Conservation (phyloP, 306 rosid genomes). For the Vicia sativa region DNA sequence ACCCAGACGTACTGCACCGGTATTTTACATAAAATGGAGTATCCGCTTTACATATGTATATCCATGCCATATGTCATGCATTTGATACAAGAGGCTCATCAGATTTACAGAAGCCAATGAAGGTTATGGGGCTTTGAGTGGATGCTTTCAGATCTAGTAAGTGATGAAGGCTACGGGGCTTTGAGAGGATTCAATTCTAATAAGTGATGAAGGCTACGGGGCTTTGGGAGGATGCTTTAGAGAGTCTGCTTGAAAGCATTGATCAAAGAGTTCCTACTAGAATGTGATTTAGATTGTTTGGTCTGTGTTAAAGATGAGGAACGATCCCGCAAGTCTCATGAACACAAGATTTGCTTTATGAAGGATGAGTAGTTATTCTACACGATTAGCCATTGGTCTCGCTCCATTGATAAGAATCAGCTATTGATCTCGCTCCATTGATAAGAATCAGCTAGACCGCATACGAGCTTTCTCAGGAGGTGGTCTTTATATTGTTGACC, state of each 20-base stretch:
- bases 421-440: too few species aligned
- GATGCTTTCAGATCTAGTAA: background rate
- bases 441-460: background rate
- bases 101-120: background rate
- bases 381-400: background rate
- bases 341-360: background rate
- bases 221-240: background rate
- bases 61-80: conserved; percentile 4
- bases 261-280: background rate
- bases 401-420: background rate
- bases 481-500: background rate
- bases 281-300: background rate
- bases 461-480: background rate
- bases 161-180: background rate
- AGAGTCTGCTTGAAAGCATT: background rate
- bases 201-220: background rate
- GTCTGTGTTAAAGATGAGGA: background rate
- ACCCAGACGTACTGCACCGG: too few species aligned
- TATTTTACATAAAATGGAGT: too few species aligned
- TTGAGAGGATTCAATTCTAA: background rate
- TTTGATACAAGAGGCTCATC: conserved; percentile 1
- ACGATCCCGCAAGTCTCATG: background rate
- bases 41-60: too few species aligned
- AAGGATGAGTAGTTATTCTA: background rate
- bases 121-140: background rate